Evolutionary conservation across 2,329 filamentous ascomycete genomes (phyloP).

Genomic region (Apiospora aurea): DNA sequence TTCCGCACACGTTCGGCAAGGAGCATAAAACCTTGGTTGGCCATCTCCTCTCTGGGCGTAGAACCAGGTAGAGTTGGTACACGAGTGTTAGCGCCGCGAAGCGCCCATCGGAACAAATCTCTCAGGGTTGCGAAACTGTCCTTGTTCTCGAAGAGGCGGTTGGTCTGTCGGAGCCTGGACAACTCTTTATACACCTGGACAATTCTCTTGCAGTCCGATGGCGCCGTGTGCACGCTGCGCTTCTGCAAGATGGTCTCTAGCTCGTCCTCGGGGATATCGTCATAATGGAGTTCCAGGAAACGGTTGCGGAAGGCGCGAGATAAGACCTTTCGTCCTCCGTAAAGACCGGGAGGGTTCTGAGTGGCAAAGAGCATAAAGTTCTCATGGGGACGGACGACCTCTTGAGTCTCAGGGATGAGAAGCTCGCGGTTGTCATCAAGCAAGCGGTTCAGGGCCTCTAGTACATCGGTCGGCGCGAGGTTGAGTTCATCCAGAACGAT

Average conservation of each 20-base stretch:
- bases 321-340: slow-evolving; percentile 91
- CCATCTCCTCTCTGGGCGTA: slow-evolving; percentile 74
- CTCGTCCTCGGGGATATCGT: slow-evolving; percentile 96
- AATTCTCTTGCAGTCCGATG: slow-evolving; percentile 89
- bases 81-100: slow-evolving; percentile 79
- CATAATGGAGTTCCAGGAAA: slow-evolving; percentile 96
- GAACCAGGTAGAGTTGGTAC: slow-evolving; percentile 26
- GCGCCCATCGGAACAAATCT: slow-evolving; percentile 95
- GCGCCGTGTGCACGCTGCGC: slow-evolving; percentile 83
- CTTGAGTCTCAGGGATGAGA: slow-evolving; percentile 94
- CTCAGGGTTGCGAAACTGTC: slow-evolving; percentile 95
- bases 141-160: slow-evolving; percentile 92
- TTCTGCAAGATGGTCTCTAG: slow-evolving; percentile 90
- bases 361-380: slow-evolving; percentile 99
- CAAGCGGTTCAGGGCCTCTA: slow-evolving; percentile 94
- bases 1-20: slow-evolving; percentile 95
- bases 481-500: slow-evolving; percentile 98
- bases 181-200: slow-evolving; percentile 94
- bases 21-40: slow-evolving; percentile 94
- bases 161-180: slow-evolving; percentile 87
- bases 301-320: slow-evolving; percentile 96
- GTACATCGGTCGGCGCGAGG: slow-evolving; percentile 92
- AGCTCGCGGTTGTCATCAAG: slow-evolving; percentile 97
- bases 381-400: slow-evolving; percentile 87
- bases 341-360: slow-evolving; percentile 94